phyloP scores from a whole-genome alignment of 2,329 filamentous ascomycete genomes.

The Fusarium sambucinum region DNA sequence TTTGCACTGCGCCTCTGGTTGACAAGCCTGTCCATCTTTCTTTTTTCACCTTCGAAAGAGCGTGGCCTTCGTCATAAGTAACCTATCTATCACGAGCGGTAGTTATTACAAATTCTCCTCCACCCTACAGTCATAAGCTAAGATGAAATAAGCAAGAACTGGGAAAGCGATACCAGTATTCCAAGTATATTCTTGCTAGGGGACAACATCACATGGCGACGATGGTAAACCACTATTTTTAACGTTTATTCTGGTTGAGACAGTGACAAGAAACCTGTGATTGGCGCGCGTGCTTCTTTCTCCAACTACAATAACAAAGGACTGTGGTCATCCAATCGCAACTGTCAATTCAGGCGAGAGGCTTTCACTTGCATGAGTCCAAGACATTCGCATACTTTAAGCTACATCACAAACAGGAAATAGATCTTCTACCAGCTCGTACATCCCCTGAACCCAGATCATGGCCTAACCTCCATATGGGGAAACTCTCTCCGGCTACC shows the following conservation, averaged over 20 bases:
- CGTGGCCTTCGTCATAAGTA: no score
- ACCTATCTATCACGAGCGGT: no score
- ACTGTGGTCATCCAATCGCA: not conserved
- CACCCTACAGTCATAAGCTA: no score
- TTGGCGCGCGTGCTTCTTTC: conserved; percentile 15
- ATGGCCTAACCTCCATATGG: conserved; percentile 1
- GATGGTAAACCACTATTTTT: not conserved
- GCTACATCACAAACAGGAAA: conserved; percentile 17
- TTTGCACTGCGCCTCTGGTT: not conserved
- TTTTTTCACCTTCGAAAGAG: no score
- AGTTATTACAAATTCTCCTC: no score
- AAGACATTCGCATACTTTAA: not conserved
- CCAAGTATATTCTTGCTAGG: not conserved
- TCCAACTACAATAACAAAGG: not conserved
- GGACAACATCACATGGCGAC: not conserved
- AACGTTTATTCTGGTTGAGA: not conserved
- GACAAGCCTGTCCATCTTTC: no score
- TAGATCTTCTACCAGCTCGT: not conserved
- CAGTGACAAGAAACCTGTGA: not conserved
- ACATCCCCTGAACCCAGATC: not conserved
- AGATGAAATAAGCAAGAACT: not conserved
- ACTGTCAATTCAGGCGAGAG: not conserved
- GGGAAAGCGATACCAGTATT: not conserved
- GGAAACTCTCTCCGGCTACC: conserved; percentile 15
- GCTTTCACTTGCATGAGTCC: conserved; percentile 2